phyloP scores from a whole-genome alignment of 352 stramenopile species.

The Pythium folliculosum region DNA sequence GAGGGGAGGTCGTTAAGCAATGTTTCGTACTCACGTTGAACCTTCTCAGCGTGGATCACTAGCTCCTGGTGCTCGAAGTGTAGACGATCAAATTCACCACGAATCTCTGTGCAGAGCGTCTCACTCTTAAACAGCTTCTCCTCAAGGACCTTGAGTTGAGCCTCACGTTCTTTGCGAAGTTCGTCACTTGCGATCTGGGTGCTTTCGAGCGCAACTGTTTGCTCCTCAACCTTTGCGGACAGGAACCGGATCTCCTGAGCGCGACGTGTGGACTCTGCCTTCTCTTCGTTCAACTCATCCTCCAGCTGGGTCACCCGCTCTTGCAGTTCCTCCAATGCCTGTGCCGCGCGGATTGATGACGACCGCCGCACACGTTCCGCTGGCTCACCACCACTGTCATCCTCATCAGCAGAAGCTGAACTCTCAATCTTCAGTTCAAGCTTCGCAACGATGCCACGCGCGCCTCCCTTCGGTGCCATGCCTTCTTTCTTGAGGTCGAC shows the following conservation, averaged over 20 bases:
- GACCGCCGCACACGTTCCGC: conserved; percentile 31
- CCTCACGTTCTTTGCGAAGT: conserved; percentile 68
- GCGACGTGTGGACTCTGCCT: conserved; percentile 71
- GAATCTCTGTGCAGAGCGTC: conserved; percentile 53
- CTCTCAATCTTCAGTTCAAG: conserved; percentile 9
- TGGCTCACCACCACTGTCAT: conserved; percentile 17
- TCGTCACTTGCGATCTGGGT: conserved; percentile 64
- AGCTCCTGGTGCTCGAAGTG: conserved; percentile 85
- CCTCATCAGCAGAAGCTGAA: conserved; percentile 17
- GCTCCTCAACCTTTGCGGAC: conserved; percentile 63
- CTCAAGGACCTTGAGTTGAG: conserved; percentile 60
- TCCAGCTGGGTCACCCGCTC: conserved; percentile 69
- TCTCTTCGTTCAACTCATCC: conserved; percentile 80
- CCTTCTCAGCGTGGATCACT: conserved; percentile 72
- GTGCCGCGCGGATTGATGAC: conserved; percentile 52
- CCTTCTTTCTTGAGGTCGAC: conserved; percentile 32
- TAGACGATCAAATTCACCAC: conserved; percentile 71
- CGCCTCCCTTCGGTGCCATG: conserved; percentile 7
- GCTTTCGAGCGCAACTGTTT: conserved; percentile 56
- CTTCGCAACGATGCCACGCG: conserved; percentile 17
- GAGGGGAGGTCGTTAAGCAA: conserved; percentile 59
- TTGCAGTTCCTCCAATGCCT: conserved; percentile 71
- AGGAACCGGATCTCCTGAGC: conserved; percentile 77
- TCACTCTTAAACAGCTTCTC: conserved; percentile 71
- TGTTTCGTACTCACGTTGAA: conserved; percentile 71